phyloP scores from a whole-genome alignment of 1,284 basidiomycete species.

The Ustilago cynodontis region DNA sequence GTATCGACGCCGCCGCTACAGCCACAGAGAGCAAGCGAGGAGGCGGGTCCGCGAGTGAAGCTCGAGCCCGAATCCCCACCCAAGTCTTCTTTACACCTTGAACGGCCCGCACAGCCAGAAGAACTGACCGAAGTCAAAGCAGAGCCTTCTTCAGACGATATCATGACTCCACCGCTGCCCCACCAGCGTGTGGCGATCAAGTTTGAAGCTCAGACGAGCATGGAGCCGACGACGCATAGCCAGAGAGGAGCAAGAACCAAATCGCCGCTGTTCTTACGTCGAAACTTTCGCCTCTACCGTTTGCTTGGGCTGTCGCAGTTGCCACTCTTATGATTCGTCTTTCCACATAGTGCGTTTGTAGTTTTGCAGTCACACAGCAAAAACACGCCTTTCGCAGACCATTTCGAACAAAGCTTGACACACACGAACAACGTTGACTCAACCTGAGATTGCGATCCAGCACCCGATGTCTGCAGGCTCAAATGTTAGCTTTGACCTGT shows the following conservation, averaged over 20 bases:
- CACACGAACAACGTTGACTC: neutral
- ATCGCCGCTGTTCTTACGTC: slow-evolving; percentile 30
- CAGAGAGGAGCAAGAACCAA: too few species aligned
- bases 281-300: slow-evolving; percentile 37
- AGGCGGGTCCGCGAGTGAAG: neutral
- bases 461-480: neutral
- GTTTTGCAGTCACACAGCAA: neutral
- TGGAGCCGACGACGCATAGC: too few species aligned
- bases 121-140: neutral
- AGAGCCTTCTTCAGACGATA: neutral
- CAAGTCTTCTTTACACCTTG: neutral
- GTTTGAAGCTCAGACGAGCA: too few species aligned
- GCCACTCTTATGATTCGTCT: slow-evolving; percentile 9
- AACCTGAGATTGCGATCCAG: neutral
- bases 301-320: slow-evolving; percentile 17
- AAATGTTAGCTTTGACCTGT: slow-evolving; percentile 56
- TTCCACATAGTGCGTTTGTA: too few species aligned
- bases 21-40: neutral
- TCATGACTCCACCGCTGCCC: neutral
- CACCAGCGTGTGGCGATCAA: neutral
- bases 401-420: neutral
- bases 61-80: neutral
- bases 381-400: neutral
- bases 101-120: neutral
- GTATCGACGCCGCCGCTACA: neutral